A percentile compares a stretch with the other conserved stretches of the same genome.
Conservation (phyloP, 805 yeast species). For the Wickerhamiella occidentalis region DNA sequence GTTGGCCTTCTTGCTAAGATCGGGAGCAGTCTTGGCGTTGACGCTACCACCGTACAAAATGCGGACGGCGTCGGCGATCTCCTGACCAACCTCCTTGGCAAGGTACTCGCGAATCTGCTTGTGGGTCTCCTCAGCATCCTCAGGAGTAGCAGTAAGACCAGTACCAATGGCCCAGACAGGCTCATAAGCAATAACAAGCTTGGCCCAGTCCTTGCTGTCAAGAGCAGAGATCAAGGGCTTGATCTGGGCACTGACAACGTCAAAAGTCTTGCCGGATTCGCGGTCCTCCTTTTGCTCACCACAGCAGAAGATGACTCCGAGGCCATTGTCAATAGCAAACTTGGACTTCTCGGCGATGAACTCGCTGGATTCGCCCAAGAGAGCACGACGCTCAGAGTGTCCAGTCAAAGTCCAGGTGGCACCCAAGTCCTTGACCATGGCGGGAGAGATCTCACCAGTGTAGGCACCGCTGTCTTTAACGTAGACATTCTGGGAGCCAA, state of each 20-base stretch:
- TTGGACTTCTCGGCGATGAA: conserved; percentile 87
- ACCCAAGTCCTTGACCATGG: conserved; percentile 79
- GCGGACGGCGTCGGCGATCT: conserved; percentile 67
- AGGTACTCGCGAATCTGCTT: conserved; percentile 75
- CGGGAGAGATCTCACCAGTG: conserved; percentile 94
- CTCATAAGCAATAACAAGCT: conserved; percentile 93
- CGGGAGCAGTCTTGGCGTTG: conserved; percentile 80
- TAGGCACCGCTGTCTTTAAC: conserved; percentile 85
- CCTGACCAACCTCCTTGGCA: conserved; percentile 59
- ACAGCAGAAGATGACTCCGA: conserved; percentile 87
- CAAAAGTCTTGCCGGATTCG: conserved; percentile 73
- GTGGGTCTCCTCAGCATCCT: conserved; percentile 95
- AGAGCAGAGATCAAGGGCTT: conserved; percentile 73
- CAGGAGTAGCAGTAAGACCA: conserved; percentile 97
- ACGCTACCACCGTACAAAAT: conserved; percentile 98
- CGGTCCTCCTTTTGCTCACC: conserved; percentile 97
- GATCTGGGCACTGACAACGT: conserved; percentile 80
- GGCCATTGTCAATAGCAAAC: conserved; percentile 81
- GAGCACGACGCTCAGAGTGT: conserved; percentile 96
- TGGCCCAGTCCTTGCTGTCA: conserved; percentile 62
- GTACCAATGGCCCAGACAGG: conserved; percentile 99
- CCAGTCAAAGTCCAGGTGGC: conserved; percentile 93
- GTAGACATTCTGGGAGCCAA: conserved; percentile 88
- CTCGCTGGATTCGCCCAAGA: conserved; percentile 82
- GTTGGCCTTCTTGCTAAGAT: conserved; percentile 84